These are phyloP conservation scores for Pigoraptor vietnamica DNA, from an alignment of 78 protist species.

Conservation along the genomic window DNA sequence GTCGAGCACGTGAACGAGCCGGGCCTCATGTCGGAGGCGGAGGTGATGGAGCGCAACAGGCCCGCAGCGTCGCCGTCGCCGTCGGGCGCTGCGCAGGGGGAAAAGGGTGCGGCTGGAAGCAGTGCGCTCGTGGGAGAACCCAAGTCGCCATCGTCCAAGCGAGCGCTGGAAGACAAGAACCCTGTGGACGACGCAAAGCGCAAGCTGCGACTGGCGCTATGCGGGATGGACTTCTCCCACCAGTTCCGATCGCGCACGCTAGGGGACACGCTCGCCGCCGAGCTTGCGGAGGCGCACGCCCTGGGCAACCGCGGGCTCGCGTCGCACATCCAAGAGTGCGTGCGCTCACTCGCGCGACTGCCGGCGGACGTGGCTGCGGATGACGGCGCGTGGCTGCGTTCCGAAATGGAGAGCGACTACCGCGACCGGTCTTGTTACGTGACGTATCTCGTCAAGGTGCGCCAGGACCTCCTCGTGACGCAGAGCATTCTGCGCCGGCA, in stretches of 20 bases:
- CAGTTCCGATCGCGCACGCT: neutral
- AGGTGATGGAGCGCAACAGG: neutral
- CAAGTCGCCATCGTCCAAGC: neutral
- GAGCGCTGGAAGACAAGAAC: neutral
- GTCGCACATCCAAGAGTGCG: neutral
- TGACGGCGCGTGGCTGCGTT: neutral
- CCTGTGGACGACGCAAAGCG: neutral
- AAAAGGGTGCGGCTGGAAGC: neutral
- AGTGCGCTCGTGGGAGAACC: neutral
- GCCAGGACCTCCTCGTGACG: neutral
- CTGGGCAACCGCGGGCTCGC: neutral
- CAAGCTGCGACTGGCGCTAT: neutral
- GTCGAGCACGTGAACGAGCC: neutral
- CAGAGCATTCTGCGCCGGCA: neutral
- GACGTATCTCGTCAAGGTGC: neutral
- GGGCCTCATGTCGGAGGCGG: neutral
- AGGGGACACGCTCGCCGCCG: neutral
- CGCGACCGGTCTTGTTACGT: neutral
- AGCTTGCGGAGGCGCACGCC: neutral
- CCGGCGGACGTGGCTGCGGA: neutral
- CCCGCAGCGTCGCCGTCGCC: too few species aligned
- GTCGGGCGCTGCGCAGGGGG: too few species aligned
- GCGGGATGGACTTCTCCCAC: neutral
- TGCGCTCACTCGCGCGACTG: neutral
- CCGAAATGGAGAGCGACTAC: neutral